phyloP scores from a whole-genome alignment of 495 filamentous ascomycete species.

The Penicillium paxilli region DNA sequence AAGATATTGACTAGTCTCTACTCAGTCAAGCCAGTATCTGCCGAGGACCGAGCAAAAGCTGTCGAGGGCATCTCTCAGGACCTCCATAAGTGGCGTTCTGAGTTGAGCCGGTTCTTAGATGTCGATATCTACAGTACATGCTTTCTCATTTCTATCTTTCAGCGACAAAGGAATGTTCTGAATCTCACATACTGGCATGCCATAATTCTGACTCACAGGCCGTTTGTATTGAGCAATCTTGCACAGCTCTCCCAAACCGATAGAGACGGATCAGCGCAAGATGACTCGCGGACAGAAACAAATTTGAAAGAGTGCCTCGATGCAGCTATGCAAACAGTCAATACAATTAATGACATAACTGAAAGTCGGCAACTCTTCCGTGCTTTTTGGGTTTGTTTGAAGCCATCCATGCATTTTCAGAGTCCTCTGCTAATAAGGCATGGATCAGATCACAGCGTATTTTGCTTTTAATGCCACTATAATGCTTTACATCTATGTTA shows the following conservation, averaged over 20 bases:
- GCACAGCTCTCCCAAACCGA: background rate
- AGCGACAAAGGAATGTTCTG: conserved; percentile 5
- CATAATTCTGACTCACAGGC: conserved; percentile 3
- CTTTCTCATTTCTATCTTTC: conserved; percentile 2
- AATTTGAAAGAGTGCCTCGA: background rate
- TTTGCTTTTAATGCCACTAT: conserved; percentile 1
- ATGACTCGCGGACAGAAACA: background rate
- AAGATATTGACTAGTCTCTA: background rate
- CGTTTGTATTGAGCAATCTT: background rate
- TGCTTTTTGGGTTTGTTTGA: conserved; percentile 1
- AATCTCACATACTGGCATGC: conserved; percentile 7
- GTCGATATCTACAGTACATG: background rate
- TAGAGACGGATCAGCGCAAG: background rate
- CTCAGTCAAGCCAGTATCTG: background rate
- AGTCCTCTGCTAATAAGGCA: background rate
- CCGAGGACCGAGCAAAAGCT: background rate
- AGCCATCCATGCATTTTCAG: background rate
- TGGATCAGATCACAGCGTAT: background rate
- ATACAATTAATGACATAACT: conserved; percentile 2
- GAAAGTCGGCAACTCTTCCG: conserved; percentile 2
- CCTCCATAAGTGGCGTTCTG: background rate
- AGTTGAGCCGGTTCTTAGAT: background rate
- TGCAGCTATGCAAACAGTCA: conserved; percentile 1
- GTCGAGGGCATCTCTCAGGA: background rate
- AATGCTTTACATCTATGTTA: conserved; percentile 4